phyloP scores from a whole-genome alignment of 2,329 filamentous ascomycete genomes.

The Epichloe brachyelytri region DNA sequence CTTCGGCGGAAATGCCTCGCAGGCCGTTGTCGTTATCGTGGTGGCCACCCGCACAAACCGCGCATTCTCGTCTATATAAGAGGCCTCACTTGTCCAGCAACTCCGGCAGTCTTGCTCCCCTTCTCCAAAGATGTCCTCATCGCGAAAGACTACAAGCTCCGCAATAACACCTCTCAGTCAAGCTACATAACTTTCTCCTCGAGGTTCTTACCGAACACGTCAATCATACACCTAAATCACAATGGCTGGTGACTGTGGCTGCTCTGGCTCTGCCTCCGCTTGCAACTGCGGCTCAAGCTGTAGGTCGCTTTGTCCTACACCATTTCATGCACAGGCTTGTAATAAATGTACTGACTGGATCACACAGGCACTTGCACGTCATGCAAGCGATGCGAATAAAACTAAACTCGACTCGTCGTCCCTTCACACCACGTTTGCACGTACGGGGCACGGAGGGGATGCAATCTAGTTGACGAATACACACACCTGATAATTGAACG shows the following conservation, averaged over 20 bases:
- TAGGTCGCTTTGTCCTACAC: conserved; percentile 9
- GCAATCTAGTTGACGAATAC: too few relatives aligned
- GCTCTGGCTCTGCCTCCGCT: conserved; percentile 19
- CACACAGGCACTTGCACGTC: conserved; percentile 19
- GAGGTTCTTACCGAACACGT: not conserved
- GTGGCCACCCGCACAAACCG: conserved; percentile 5
- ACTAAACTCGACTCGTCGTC: not conserved
- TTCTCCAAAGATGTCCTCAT: conserved; percentile 5
- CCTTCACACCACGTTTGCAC: not conserved
- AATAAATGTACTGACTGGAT: not conserved
- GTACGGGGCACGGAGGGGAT: too few relatives aligned
- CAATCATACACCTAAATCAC: conserved; percentile 1
- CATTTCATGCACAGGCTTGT: too few relatives aligned
- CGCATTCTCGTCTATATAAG: conserved; percentile 15
- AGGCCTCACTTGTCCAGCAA: conserved; percentile 6
- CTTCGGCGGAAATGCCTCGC: not conserved
- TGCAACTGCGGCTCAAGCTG: conserved; percentile 26
- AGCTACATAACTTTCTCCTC: too few relatives aligned
- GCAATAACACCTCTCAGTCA: too few relatives aligned
- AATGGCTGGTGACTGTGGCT: conserved; percentile 26
- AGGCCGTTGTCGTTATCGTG: not conserved
- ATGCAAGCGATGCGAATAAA: conserved; percentile 11
- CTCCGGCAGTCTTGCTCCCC: not conserved
- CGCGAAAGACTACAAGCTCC: conserved; percentile 3
- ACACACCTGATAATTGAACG: too few relatives aligned